A percentile compares a stretch with the other conserved stretches of the same genome.
These are phyloP conservation scores for Ophiostoma pallidulum DNA, from an alignment of 2,329 filamentous ascomycete genomes.

Conservation along the genomic window DNA sequence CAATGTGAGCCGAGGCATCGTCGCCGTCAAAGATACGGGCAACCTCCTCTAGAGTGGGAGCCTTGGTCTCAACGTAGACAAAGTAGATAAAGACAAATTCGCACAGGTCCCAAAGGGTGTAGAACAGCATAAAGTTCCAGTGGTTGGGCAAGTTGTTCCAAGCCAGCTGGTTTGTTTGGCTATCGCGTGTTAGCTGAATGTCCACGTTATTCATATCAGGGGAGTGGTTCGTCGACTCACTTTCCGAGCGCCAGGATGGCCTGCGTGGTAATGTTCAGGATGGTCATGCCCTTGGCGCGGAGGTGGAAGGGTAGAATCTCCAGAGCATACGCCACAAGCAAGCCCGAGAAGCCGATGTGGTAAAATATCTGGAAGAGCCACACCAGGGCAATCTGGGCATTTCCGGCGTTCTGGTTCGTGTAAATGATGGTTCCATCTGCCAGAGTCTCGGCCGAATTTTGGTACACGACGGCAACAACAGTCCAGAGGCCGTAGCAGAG, in stretches of 20 bases:
- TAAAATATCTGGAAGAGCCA: constrained; percentile 52
- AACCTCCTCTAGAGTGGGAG: constrained; percentile 61
- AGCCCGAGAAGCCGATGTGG: constrained; percentile 49
- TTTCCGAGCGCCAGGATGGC: constrained; percentile 14
- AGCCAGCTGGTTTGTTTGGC: constrained; percentile 54
- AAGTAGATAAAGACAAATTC: constrained; percentile 55
- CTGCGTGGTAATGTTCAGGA: constrained; percentile 17
- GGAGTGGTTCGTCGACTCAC: background rate
- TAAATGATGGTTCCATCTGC: constrained; percentile 10
- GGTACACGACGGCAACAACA: constrained; percentile 42
- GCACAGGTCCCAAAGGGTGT: constrained; percentile 52
- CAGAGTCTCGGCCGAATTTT: constrained; percentile 26
- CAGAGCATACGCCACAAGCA: constrained; percentile 48
- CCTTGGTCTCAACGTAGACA: constrained; percentile 61
- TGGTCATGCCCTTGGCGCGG: constrained; percentile 39
- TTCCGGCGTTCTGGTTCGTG: constrained; percentile 37
- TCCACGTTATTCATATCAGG: background rate
- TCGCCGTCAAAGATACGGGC: constrained; percentile 62
- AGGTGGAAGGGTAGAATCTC: constrained; percentile 51
- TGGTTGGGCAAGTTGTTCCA: constrained; percentile 50
- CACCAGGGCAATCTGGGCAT: constrained; percentile 47
- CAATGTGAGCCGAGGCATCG: constrained; percentile 44
- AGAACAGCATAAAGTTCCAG: constrained; percentile 59
- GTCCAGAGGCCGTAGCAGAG: constrained; percentile 42
- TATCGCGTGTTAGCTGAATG: constrained; percentile 19